Conservation (phyloP, 257 asterid species). For the Jasminum sambac region DNA sequence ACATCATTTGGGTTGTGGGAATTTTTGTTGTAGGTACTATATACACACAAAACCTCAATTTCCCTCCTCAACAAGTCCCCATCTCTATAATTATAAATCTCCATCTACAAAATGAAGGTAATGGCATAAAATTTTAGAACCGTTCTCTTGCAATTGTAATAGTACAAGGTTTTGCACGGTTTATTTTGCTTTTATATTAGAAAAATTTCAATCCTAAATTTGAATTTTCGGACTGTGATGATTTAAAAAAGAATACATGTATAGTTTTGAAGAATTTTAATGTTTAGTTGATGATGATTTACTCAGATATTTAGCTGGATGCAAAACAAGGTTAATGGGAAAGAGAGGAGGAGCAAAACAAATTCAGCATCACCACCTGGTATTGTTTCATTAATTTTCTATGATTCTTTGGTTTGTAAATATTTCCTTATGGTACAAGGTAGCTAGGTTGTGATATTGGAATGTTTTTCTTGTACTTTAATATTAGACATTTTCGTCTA, state of each 20-base stretch:
- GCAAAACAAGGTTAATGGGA: constrained; percentile 52
- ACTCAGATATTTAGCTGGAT: constrained; percentile 76
- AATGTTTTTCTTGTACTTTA: too few relatives aligned
- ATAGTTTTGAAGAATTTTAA: too few relatives aligned
- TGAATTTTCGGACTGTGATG: too few relatives aligned
- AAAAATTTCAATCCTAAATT: too few relatives aligned
- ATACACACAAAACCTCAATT: constrained; percentile 14
- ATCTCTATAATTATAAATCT: constrained; percentile 19
- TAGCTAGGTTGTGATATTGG: too few relatives aligned
- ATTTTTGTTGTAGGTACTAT: constrained; percentile 24
- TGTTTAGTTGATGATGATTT: constrained; percentile 12
- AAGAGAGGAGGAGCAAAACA: constrained; percentile 29
- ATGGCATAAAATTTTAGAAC: neutral
- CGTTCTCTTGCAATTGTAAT: neutral
- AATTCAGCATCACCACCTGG: constrained; percentile 33
- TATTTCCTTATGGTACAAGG: neutral
- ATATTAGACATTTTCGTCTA: too few relatives aligned
- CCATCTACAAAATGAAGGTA: constrained; percentile 58
- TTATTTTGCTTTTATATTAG: too few relatives aligned
- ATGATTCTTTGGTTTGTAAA: neutral
- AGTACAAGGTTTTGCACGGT: neutral
- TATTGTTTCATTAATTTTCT: constrained; percentile 18
- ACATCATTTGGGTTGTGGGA: constrained; percentile 36
- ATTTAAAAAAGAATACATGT: too few relatives aligned
- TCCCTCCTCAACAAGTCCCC: constrained; percentile 23